Evolutionary conservation across 192 early-diverging fungal species (phyloP).

Genomic region (Chytriomyces sp.): DNA sequence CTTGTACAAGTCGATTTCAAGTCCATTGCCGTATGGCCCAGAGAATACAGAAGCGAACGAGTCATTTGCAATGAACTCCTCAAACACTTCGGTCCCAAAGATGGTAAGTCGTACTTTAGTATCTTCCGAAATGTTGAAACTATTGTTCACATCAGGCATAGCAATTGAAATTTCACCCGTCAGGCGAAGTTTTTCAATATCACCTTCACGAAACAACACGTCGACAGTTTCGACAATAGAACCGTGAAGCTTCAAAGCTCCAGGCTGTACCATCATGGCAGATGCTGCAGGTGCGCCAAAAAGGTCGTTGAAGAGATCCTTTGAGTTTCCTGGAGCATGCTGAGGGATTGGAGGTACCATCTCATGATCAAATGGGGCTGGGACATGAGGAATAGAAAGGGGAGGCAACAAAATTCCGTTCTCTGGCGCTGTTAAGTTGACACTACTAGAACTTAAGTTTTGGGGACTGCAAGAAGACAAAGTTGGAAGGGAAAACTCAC

Average conservation of each 20-base stretch:
- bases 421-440: too few relatives aligned
- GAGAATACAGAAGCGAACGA: slow-evolving; percentile 24
- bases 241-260: slow-evolving; percentile 17
- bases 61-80: slow-evolving; percentile 38
- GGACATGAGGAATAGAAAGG: neutral
- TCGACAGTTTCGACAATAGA: slow-evolving; percentile 45
- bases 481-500: neutral
- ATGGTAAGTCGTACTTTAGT: slow-evolving; percentile 19
- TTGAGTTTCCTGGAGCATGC: too few relatives aligned
- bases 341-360: too few relatives aligned
- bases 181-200: slow-evolving; percentile 46
- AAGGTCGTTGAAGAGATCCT: neutral
- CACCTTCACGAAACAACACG: slow-evolving; percentile 35
- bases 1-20: slow-evolving; percentile 25
- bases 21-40: slow-evolving; percentile 22
- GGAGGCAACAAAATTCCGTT: neutral
- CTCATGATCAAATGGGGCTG: neutral
- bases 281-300: neutral
- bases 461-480: neutral
- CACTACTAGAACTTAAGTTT: neutral
- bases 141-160: neutral
- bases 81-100: slow-evolving; percentile 28
- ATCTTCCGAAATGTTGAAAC: neutral
- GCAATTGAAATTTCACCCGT: slow-evolving; percentile 44
- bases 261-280: neutral